These are phyloP conservation scores for Dovyalis caffra DNA, from an alignment of 345 rosid species.

Conservation along the genomic window DNA sequence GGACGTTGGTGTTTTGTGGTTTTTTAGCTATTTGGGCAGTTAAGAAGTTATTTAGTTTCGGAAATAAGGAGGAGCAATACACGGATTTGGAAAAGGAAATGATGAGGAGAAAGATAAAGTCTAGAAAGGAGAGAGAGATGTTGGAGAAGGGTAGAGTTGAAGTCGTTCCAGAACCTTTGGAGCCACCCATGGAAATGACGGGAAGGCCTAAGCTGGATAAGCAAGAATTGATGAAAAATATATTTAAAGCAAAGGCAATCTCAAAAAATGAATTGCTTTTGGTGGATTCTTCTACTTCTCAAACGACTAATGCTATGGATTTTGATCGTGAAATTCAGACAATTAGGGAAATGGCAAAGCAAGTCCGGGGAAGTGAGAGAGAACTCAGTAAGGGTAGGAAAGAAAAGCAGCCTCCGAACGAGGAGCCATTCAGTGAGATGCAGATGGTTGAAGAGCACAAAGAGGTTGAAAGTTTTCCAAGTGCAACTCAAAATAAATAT, in stretches of 20 bases:
- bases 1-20: conserved; percentile 47
- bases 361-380: conserved; percentile 46
- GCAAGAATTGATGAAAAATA: conserved; percentile 46
- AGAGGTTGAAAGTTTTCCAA: conserved; percentile 19
- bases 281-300: conserved; percentile 35
- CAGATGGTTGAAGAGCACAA: conserved; percentile 15
- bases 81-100: conserved; percentile 78
- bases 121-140: conserved; percentile 54
- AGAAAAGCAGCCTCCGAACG: conserved; percentile 27
- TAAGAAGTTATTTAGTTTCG: conserved; percentile 38
- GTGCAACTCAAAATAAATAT: conserved; percentile 18
- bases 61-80: conserved; percentile 38
- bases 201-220: conserved; percentile 67
- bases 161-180: conserved; percentile 43
- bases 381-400: conserved; percentile 32
- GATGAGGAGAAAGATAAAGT: conserved; percentile 79
- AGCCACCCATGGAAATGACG: conserved; percentile 23
- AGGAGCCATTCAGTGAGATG: conserved; percentile 15
- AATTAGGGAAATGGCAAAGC: conserved; percentile 57
- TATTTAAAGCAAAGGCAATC: conserved; percentile 40
- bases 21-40: conserved; percentile 50
- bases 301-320: conserved; percentile 23
- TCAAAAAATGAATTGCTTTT: conserved; percentile 30
- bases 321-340: conserved; percentile 45
- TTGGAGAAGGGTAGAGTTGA: conserved; percentile 49